Conservation (phyloP, 2,329 filamentous ascomycete genomes). For the Ilyonectria destructans region DNA sequence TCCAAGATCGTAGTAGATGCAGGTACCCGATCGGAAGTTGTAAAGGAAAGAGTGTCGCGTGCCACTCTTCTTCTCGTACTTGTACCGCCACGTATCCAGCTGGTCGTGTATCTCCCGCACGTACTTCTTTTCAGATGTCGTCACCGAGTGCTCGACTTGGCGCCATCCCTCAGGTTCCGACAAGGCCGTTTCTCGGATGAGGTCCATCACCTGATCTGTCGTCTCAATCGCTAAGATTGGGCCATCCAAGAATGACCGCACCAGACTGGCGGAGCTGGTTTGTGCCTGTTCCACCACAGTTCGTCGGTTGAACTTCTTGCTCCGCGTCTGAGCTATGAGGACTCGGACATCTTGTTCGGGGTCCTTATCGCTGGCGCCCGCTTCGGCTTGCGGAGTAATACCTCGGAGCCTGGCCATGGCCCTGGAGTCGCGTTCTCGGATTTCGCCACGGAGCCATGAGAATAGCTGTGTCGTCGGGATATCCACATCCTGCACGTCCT, state of each 20-base stretch:
- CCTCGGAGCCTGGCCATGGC: constrained; percentile 64
- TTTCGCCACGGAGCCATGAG: constrained; percentile 85
- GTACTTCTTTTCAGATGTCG: constrained; percentile 85
- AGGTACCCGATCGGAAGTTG: constrained; percentile 89
- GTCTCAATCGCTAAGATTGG: constrained; percentile 92
- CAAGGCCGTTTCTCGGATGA: constrained; percentile 81
- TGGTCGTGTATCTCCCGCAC: constrained; percentile 86
- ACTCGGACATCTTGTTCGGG: constrained; percentile 85
- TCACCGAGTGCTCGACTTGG: constrained; percentile 83
- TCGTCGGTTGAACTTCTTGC: constrained; percentile 92
- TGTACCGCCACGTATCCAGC: constrained; percentile 75
- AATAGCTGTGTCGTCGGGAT: constrained; percentile 81
- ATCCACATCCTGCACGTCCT: constrained; percentile 83
- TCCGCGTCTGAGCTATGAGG: constrained; percentile 85
- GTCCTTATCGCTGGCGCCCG: constrained; percentile 49
- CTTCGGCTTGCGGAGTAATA: constrained; percentile 52
- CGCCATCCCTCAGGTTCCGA: constrained; percentile 90
- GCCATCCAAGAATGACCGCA: constrained; percentile 81
- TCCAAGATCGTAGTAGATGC: constrained; percentile 87
- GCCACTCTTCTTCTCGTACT: constrained; percentile 68
- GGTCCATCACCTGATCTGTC: constrained; percentile 85
- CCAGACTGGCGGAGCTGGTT: constrained; percentile 71
- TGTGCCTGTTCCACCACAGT: constrained; percentile 88
- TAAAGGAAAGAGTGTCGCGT: constrained; percentile 88
- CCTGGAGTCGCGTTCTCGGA: constrained; percentile 82